Evolutionary conservation across 2,329 filamentous ascomycete species (phyloP), one percentile per base, ranked within the genome.

Genomic region (Colletotrichum tamarilloi): DNA sequence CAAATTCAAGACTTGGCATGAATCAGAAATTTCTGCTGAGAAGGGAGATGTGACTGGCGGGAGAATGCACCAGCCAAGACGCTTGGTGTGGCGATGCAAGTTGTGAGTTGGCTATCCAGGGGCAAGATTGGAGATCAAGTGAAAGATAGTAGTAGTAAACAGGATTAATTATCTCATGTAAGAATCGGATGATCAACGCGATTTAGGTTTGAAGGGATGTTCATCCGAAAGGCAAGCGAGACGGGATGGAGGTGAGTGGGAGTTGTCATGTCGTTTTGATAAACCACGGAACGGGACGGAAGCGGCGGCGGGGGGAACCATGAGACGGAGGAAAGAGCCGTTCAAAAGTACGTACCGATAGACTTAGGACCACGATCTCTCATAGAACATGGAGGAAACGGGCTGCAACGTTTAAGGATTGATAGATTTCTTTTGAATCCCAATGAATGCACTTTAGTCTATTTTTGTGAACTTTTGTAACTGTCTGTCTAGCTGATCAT

Each of bases 401-500:
- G 38, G 16, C 0, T 42, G 19, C 5, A 35, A 35, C 11, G 11
- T 35, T 8, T 16, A 2, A 42, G 14, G 8, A 42, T 16, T 8
- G 42, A 19, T 19, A n/a, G 42, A 46, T n/a, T 4, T 46, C 2
- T 2, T n/a, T n/a, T 49, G 19, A 49, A 4, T 22, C 19, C 42
- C 7, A 38, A 24, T 19, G 32, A 35, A 60, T 56, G 28, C 42
- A 22, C 3, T 22, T 70, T 65, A 38, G n/a, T 46, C 14, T 35
- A 24, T 24, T 52, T 62, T 24, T 62, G 55, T 11, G 0, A 49
- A 49, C 19, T 22, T n/a, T 49, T 57, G 12, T 8, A 22, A 30
- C 32, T 24, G 5, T 66, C 30, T 72, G 68, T 66, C 30, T 72
- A 68, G 28, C 71, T 78, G 3, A 87, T 79, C 80, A 87, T 88